These are phyloP conservation scores for Tripidium arundinaceum DNA, from an alignment of 202 grass and related monocot species.

Conservation along the genomic window DNA sequence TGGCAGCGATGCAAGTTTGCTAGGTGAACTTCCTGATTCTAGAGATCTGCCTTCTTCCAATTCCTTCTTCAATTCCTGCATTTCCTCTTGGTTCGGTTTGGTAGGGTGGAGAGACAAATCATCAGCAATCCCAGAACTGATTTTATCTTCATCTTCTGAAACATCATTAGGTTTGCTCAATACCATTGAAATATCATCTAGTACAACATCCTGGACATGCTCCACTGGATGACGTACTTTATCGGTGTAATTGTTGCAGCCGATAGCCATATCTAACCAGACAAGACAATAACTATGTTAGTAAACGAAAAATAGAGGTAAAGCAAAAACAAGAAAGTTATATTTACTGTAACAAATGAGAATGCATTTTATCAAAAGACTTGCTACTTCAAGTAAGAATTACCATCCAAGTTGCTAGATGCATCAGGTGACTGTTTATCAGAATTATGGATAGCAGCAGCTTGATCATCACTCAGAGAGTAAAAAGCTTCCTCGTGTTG, in stretches of 20 bases:
- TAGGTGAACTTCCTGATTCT: conserved; percentile 10
- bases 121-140: conserved; percentile 27
- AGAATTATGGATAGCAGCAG: conserved; percentile 18
- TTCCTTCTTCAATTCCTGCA: conserved; percentile 1
- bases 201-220: conserved; percentile 32
- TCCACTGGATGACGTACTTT: conserved; percentile 28
- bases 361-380: conserved; percentile 27
- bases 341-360: conserved; percentile 13
- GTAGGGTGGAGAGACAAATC: conserved; percentile 36
- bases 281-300: conserved; percentile 26
- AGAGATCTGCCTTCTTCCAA: conserved; percentile 24
- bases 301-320: conserved; percentile 11
- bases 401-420: conserved; percentile 60
- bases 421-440: conserved; percentile 37
- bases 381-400: conserved; percentile 34
- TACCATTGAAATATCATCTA: conserved; percentile 32
- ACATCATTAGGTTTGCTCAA: conserved; percentile 36
- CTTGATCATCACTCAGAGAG: conserved; percentile 16
- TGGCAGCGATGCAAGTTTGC: conserved; percentile 20
- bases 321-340: background rate
- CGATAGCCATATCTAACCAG: conserved; percentile 45
- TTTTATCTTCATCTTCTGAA: conserved; percentile 43
- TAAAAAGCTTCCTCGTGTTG: conserved; percentile 25
- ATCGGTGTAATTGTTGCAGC: conserved; percentile 30
- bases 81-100: conserved; percentile 24